Base-by-base conservation (phyloP, 768 basidiomycete genomes). In the Aureoboletus auriporus region DNA sequence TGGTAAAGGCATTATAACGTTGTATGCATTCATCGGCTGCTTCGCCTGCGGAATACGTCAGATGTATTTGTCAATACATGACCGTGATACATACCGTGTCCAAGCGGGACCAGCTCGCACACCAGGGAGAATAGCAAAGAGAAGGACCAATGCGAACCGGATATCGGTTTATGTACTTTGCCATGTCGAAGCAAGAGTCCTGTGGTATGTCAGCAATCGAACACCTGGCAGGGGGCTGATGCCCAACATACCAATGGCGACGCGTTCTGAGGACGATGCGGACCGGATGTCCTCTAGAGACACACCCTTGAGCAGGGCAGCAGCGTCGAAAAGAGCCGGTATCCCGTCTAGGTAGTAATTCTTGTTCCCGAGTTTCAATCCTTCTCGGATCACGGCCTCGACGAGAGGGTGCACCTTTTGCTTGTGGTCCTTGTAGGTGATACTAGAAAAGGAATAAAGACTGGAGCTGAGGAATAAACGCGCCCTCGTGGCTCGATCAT, bases 401-500 rank as follows among this genome's bases (percentile, higher is more conserved):
- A 84, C 75, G 1, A 81, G 78, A 7, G 76, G 71, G 9, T 77
- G 70, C 0, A 62, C 60, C 56, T 80, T 89, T 39, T 81, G 79
- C 65, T 90, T 93, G 50, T 74, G 71, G 53, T 86, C 83, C 13
- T 53, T 60, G 58, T 83, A 88, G 4, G 75, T 78, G 13, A 86
- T 62, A 5, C 70, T 73, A 20, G 73, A 63, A 51, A 83, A 92
- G 0, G 93, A 92, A 3, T 81, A 79, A n/a, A 94, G 70, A 6
- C 82, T 77, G 6, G 85, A 76, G 0, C 89, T 86, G 29, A 97
- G 76, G 68, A 79, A 95, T n/a, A 98, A 69, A 5, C 90, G 77
- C 48, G 83, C 69, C 51, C 61, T 67, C 44, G 38, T 66, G 50
- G 37, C 77, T 34, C 8, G 66, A 55, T 27, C 71, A 63, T 42